phyloP scores from a whole-genome alignment of 225 moss, liverwort and hornwort genomes.

The Antitrichia curtipendula region DNA sequence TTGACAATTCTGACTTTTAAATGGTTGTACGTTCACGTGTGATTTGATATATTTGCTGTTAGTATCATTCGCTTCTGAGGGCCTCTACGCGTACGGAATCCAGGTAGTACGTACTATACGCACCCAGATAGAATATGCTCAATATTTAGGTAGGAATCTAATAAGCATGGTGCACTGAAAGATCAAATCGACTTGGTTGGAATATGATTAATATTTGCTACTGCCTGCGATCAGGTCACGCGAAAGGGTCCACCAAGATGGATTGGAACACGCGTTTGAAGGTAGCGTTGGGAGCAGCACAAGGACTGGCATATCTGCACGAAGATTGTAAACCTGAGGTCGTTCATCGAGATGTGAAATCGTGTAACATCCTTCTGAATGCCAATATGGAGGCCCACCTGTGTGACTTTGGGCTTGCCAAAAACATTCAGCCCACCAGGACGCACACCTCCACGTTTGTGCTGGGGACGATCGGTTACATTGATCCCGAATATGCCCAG shows the following conservation, averaged over 20 bases:
- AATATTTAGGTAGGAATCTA: not conserved
- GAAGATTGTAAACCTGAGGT: constrained; percentile 86
- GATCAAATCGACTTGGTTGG: not conserved
- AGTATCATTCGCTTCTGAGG: not conserved
- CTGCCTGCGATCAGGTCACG: constrained; percentile 6
- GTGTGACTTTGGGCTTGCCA: constrained; percentile 84
- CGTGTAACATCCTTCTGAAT: constrained; percentile 75
- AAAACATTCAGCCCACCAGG: constrained; percentile 63
- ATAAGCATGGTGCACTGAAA: not conserved
- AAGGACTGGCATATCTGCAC: constrained; percentile 86
- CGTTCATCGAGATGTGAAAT: constrained; percentile 82
- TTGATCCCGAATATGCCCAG: constrained; percentile 91
- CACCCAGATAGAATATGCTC: not conserved
- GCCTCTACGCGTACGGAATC: not conserved
- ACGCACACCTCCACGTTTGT: constrained; percentile 82
- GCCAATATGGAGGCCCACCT: constrained; percentile 74
- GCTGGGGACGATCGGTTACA: constrained; percentile 85
- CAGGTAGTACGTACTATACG: not conserved
- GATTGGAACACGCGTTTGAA: constrained; percentile 82
- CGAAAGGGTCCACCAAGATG: constrained; percentile 53
- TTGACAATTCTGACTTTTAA: not conserved
- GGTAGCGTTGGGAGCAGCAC: constrained; percentile 80
- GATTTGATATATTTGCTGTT: not conserved
- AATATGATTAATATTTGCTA: not conserved
- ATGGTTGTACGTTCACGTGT: too few species aligned